phyloP scores from a whole-genome alignment of 75 land plant genomes.

The Chamaecyparis obtusa region DNA sequence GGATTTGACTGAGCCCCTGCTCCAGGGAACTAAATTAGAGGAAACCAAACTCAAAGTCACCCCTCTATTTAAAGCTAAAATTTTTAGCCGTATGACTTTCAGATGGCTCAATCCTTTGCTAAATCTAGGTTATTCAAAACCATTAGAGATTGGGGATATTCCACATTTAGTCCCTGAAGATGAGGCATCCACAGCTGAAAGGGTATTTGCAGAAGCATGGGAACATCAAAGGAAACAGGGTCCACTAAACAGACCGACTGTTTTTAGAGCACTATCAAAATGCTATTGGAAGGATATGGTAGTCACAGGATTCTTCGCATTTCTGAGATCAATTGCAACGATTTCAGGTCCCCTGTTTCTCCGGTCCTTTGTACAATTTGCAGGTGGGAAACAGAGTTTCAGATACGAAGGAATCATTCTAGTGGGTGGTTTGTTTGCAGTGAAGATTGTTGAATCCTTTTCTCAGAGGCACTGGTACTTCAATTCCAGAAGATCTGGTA shows the following conservation, averaged over 20 bases:
- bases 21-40: constrained; percentile 11
- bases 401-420: constrained; percentile 23
- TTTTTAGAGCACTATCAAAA: constrained; percentile 29
- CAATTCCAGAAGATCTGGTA: constrained; percentile 49
- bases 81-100: constrained; percentile 46
- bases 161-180: constrained; percentile 55
- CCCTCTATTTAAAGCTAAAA: constrained; percentile 18
- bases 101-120: constrained; percentile 66
- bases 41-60: constrained; percentile 10
- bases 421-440: constrained; percentile 33
- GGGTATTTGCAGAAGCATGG: constrained; percentile 37
- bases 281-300: constrained; percentile 47
- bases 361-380: constrained; percentile 46
- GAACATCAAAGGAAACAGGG: constrained; percentile 5
- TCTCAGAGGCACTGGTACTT: constrained; percentile 65
- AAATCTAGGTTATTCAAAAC: constrained; percentile 43
- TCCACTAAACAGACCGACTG: constrained; percentile 16
- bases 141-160: constrained; percentile 49
- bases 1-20: constrained; percentile 31
- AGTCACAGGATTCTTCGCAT: constrained; percentile 40
- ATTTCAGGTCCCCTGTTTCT: constrained; percentile 51
- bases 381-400: constrained; percentile 21
- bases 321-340: constrained; percentile 40
- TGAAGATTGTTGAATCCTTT: constrained; percentile 61
- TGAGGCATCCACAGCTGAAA: constrained; percentile 30